A percentile compares a stretch with the other conserved stretches of the same genome.
These are phyloP conservation scores for Cochliopodium minus DNA, from an alignment of 208 protist species.

Conservation along the genomic window DNA sequence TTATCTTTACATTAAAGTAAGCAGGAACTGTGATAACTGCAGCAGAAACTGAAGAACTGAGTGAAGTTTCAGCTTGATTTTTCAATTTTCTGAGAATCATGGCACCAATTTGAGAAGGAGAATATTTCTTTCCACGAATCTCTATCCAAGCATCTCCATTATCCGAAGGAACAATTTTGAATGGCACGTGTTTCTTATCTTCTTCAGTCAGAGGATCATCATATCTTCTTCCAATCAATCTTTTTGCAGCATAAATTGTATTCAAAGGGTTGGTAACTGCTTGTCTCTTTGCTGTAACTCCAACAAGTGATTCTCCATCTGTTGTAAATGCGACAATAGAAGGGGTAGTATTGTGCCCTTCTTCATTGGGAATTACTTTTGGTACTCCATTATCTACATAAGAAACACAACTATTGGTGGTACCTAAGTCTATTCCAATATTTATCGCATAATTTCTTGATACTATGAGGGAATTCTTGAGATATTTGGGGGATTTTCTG, in stretches of 20 bases:
- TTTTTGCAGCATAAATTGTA: conserved; percentile 62
- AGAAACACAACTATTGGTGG: conserved; percentile 84
- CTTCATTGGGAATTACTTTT: conserved; percentile 51
- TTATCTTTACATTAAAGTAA: conserved; percentile 97
- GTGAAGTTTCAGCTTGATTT: conserved; percentile 40
- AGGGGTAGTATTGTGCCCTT: conserved; percentile 51
- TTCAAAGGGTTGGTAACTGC: conserved; percentile 34
- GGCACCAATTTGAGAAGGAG: conserved; percentile 53
- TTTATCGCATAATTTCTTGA: no score
- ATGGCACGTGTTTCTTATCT: conserved; percentile 43
- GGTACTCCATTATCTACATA: conserved; percentile 38
- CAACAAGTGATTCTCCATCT: conserved; percentile 37
- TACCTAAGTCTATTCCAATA: conserved; percentile 95
- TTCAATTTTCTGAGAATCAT: conserved; percentile 72
- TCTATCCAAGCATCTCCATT: conserved; percentile 67
- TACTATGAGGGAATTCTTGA: no score
- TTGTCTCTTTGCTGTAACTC: conserved; percentile 46
- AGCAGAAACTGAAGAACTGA: conserved; percentile 27
- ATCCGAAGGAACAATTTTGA: conserved; percentile 11
- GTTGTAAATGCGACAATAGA: conserved; percentile 43
- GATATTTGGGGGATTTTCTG: no score
- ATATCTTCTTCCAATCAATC: conserved; percentile 42
- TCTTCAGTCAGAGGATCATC: conserved; percentile 33
- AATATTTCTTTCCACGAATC: conserved; percentile 29
- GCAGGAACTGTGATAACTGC: conserved; percentile 71